Conservation (phyloP, 2,329 filamentous ascomycete species). For the Trichoderma hamatum region DNA sequence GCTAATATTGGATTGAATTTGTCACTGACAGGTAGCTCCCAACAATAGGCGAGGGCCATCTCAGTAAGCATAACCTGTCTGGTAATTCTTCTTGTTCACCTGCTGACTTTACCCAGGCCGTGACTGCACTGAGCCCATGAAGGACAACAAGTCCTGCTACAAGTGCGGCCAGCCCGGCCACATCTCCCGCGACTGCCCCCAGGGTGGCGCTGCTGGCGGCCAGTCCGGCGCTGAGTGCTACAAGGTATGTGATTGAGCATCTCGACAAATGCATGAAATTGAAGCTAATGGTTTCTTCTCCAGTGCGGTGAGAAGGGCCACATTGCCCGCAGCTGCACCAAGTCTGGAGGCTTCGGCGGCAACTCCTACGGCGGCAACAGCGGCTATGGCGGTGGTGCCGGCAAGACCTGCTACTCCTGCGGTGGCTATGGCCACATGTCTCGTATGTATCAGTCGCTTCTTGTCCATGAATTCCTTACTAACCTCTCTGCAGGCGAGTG, state of each 20-base stretch:
- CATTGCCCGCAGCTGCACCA: conserved; percentile 88
- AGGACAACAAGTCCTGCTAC: conserved; percentile 81
- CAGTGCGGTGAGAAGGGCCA: conserved; percentile 92
- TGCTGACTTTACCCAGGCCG: conserved; percentile 61
- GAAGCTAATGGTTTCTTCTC: conserved; percentile 24
- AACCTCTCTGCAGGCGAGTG: conserved; percentile 68
- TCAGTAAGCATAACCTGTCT: conserved; percentile 62
- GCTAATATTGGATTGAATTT: not conserved
- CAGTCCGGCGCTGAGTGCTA: conserved; percentile 75
- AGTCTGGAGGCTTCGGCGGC: conserved; percentile 61
- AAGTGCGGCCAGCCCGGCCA: conserved; percentile 82
- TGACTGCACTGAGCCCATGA: conserved; percentile 86
- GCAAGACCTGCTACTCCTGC: conserved; percentile 97
- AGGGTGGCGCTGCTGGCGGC: conserved; percentile 50
- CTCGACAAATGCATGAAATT: not conserved
- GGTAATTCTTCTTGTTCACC: not conserved
- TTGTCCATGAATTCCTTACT: conserved; percentile 20
- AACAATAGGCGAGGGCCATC: conserved; percentile 66
- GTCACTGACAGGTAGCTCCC: conserved; percentile 33
- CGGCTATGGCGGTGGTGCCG: conserved; percentile 55
- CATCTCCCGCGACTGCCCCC: conserved; percentile 84
- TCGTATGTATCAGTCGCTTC: conserved; percentile 53
- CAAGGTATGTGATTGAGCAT: conserved; percentile 57
- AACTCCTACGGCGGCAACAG: conserved; percentile 46
- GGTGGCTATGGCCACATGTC: conserved; percentile 97